Evolutionary conservation across 768 basidiomycete species (phyloP), one percentile per base, ranked within the genome.

Genomic region (Guyanaporus albipodus): DNA sequence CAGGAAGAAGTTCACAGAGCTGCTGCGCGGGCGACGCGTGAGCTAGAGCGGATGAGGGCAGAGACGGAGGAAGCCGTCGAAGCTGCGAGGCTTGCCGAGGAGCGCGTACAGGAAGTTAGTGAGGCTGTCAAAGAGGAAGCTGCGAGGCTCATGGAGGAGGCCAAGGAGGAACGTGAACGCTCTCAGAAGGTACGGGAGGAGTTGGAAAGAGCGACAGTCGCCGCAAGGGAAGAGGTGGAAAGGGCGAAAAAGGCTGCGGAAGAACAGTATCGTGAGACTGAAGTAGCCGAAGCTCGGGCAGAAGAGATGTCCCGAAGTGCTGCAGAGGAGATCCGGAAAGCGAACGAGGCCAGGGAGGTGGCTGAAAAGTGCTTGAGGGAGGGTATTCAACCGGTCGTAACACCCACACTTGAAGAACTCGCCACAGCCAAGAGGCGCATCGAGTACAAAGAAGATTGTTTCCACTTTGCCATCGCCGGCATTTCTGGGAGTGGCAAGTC

Each of bases 1-100:
- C 58, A 52, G 33, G 40, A 50, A 2, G 49, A 46, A 10, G 57
- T 52, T 3, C 31, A 43, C 6, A 19, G 19, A 11, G 35, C 48
- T 1, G 41, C 44, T 2, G 35, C 34, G 21, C 40, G 35, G 9
- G 60, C 60, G 15, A 36, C 38, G 6, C 44, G 53, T 15, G 51
- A 49, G 23, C n/a, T 17, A 0, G 45, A 36, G 3, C 44, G 22
- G 35, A 41, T 57, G 55, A 53, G 11, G 33, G 37, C 1, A 3
- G 46, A 44, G 18, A 44, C 51, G 27, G 46, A 42, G 12, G 54
- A 45, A 15, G 43, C 38, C 1, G 26, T 22, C 4, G 17, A 10
- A 1, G 28, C 38, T 8, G 29, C 43, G 1, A 29, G 18, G n/a
- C 35, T 12, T 1, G 49, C 48, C 0, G 28, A 53, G 29, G 38